phyloP scores from a whole-genome alignment of 345 rosid genomes.

The Pseudoturritis turrita region DNA sequence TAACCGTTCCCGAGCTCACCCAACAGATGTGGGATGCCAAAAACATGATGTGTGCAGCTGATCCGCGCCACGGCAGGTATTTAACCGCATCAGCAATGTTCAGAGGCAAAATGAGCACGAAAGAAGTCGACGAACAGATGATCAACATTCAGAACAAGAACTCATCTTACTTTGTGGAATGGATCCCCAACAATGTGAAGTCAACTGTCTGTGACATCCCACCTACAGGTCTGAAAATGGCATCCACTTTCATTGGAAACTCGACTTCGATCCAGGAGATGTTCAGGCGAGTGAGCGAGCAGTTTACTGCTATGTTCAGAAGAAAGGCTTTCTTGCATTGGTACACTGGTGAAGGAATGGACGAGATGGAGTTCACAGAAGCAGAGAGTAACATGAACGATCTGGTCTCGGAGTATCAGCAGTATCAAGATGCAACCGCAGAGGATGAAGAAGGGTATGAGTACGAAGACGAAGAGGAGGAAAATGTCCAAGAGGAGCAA shows the following conservation, averaged over 20 bases:
- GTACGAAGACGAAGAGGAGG: conserved; percentile 43
- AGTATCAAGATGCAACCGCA: conserved; percentile 56
- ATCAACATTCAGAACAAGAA: conserved; percentile 60
- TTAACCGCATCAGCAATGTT: conserved; percentile 62
- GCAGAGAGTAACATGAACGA: conserved; percentile 64
- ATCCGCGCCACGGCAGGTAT: conserved; percentile 49
- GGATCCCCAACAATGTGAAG: conserved; percentile 65
- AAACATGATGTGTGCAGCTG: conserved; percentile 27
- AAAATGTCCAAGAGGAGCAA: conserved; percentile 24
- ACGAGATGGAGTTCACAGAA: conserved; percentile 66
- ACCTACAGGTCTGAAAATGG: conserved; percentile 56
- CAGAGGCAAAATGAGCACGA: conserved; percentile 64
- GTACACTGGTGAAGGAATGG: conserved; percentile 69
- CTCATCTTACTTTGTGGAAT: conserved; percentile 58
- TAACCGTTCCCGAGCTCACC: conserved; percentile 54
- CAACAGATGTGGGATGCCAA: conserved; percentile 25
- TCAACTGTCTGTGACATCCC: conserved; percentile 62
- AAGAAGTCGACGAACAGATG: conserved; percentile 60
- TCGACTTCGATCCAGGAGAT: conserved; percentile 63
- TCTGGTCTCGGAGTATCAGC: conserved; percentile 57
- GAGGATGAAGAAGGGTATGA: conserved; percentile 49
- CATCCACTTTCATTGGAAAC: conserved; percentile 56
- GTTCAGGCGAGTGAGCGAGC: conserved; percentile 56
- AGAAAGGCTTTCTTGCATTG: conserved; percentile 57
- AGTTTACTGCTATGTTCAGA: conserved; percentile 59